Percentiles rank a stretch among this genome's conserved stretches.
Evolutionary conservation across 805 yeast species (phyloP).

Genomic region (Brettanomyces naardenensis): DNA sequence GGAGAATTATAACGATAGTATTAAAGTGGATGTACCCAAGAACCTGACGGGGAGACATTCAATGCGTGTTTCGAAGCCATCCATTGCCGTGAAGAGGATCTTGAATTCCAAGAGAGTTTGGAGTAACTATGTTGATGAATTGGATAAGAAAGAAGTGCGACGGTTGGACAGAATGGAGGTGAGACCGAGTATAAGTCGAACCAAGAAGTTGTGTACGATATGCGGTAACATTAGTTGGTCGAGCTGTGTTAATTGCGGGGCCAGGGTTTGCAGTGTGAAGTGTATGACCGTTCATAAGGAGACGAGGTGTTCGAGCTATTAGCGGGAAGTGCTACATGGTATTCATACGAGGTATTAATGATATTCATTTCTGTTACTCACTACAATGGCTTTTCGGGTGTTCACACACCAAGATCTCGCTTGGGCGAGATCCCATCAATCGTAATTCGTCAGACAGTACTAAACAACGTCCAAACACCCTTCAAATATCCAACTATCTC

Average conservation of each 20-base stretch:
- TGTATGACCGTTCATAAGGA: conserved; percentile 35
- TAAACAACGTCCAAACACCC: conserved; percentile 68
- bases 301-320: conserved; percentile 32
- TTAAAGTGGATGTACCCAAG: conserved; percentile 32
- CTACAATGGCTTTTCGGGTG: too few species aligned
- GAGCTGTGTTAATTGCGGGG: conserved; percentile 32
- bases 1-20: conserved; percentile 34
- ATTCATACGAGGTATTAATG: too few species aligned
- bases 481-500: conserved; percentile 71
- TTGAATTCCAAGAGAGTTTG: conserved; percentile 33
- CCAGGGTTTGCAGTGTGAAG: conserved; percentile 33
- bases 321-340: conserved; percentile 2
- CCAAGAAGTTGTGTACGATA: conserved; percentile 35
- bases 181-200: conserved; percentile 24
- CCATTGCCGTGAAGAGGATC: conserved; percentile 30
- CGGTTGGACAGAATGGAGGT: conserved; percentile 25
- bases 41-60: conserved; percentile 12
- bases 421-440: too few species aligned
- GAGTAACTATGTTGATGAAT: conserved; percentile 34
- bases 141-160: conserved; percentile 28
- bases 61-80: conserved; percentile 15
- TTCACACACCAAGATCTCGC: too few species aligned
- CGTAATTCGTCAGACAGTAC: conserved; percentile 43
- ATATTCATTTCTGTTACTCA: too few species aligned
- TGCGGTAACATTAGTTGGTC: conserved; percentile 37